Evolutionary conservation across 805 yeast genomes (phyloP), one percentile per base, ranked within the genome.

Genomic region (Ogataea corticis): DNA sequence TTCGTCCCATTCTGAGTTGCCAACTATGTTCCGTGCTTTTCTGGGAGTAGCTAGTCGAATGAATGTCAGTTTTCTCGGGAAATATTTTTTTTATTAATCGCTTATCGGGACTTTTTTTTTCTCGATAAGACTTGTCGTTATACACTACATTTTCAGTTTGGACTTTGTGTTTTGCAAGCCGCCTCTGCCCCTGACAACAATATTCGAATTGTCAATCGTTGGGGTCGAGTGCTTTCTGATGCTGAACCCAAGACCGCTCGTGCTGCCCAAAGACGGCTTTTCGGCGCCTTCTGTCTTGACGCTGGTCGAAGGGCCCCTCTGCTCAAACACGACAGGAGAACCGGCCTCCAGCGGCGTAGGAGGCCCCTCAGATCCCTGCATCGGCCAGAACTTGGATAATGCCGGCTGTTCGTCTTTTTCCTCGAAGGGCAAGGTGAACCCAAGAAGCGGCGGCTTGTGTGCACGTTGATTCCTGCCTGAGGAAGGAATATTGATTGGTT

Each of bases 401-500:
- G 30, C 7, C 16, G 15, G 17, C 7, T 31, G 21, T 19, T 40
- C 43, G 13, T 35, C 44, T 17, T 35, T 30, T 16, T 14, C 13
- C 40, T 37, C 40, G 12, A 13, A 4, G 11, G 32, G 14, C 13
- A 28, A 5, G n/a, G 13, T 11, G 13, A 45, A 45, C 21, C 41
- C 38, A 15, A 42, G 35, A 21, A 41, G 31, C 15, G 50, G 33
- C 35, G 50, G 33, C 35, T 28, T 36, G n/a, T 16, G 41, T 15
- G 33, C 16, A 9, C 33, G 3, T 32, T 11, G 31, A 23, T 29
- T 10, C n/a, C 27, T 29, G 25, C 23, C 23, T 14, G 43, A 15
- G 3, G 21, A 31, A 2, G 60, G 58, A 23, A 60, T 58, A 34
- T 50, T 50, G 29, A 60, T 60, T 1, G 65, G 65, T 35, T 50